Evolutionary conservation across 306 rosid species (phyloP), one percentile per base, ranked within the genome.

Genomic region (Rubus idaeus): DNA sequence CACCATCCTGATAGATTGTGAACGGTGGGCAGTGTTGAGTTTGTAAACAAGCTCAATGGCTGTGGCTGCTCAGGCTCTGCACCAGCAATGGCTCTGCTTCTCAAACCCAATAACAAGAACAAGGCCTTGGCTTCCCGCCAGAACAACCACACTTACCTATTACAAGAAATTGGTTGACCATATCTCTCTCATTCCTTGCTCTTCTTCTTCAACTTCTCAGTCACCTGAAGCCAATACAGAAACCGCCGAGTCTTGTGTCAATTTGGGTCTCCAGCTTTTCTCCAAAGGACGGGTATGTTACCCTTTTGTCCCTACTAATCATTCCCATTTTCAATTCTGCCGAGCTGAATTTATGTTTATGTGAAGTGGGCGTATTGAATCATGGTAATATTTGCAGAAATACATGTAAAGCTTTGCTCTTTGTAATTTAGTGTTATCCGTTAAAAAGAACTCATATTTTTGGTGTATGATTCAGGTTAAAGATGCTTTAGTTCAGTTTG

Each of bases 401-500:
- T 30, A 30, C 35, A 30, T 30, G 35, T 30, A 30, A 30, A 30
- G 35, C 35, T 30, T 68, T 68, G 55, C 39, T 21, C 26, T 46
- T 7, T 49, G 42, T 35, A 18, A 11, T 57, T 46, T 7, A 44
- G 0, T 42, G 44, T 16, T 26, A 1, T 41, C 3, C 37, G 8
- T 41, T 42, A 50, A 30, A 65, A 55, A 18, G 46, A 53, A 47
- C 11, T n/a, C 50, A 0, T 50, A 0, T 42, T 69, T 37, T 3
- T 9, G 49, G 18, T 42, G 46, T 20, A 40, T 68, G 55, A 56
- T 73, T 83, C 93, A 95, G 99, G 97, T 95, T 83, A 92, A 90
- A 87, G 97, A 92, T 88, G 99, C 97, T 76, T 87, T 95, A 56
- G 49, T 60, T 35, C 96, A 92, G 84, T 95, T 95, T 84, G 99